Percentiles rank a stretch among this genome's conserved stretches.
phyloP scores from a whole-genome alignment of 805 yeast species.

The Saccharomyces jurei region DNA sequence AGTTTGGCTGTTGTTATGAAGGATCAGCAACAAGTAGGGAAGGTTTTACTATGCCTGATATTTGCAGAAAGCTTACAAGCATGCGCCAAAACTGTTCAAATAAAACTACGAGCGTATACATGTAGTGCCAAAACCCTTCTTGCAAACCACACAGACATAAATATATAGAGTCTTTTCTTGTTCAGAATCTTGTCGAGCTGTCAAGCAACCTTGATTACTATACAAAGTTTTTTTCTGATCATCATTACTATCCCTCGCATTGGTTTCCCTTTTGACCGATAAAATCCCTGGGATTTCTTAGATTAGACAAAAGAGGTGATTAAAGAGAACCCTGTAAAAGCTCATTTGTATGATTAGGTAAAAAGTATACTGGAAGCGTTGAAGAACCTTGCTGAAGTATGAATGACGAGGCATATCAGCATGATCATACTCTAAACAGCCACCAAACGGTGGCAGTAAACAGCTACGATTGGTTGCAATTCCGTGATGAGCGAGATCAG shows the following conservation, averaged over 20 bases:
- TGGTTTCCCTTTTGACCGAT: neutral
- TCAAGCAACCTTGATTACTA: neutral
- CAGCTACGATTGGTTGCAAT: constrained; percentile 18
- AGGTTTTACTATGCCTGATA: neutral
- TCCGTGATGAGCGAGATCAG: constrained; percentile 12
- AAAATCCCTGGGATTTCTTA: neutral
- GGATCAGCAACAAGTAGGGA: neutral
- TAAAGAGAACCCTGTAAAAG: neutral
- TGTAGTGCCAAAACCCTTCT: neutral
- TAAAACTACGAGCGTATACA: neutral
- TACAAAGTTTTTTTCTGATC: neutral
- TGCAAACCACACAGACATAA: neutral
- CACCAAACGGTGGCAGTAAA: constrained; percentile 13
- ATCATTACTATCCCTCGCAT: neutral
- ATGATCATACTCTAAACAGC: constrained; percentile 6
- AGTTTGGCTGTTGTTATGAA: neutral
- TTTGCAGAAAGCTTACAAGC: neutral
- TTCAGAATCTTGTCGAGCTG: neutral
- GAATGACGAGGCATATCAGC: constrained; percentile 1
- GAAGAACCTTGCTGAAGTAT: neutral
- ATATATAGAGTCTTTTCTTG: neutral
- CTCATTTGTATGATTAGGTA: neutral
- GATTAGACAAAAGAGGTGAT: neutral
- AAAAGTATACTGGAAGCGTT: neutral
- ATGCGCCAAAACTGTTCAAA: too few relatives aligned